Evolutionary conservation across 805 yeast species (phyloP).

Genomic region (Ogataea degrootiae): DNA sequence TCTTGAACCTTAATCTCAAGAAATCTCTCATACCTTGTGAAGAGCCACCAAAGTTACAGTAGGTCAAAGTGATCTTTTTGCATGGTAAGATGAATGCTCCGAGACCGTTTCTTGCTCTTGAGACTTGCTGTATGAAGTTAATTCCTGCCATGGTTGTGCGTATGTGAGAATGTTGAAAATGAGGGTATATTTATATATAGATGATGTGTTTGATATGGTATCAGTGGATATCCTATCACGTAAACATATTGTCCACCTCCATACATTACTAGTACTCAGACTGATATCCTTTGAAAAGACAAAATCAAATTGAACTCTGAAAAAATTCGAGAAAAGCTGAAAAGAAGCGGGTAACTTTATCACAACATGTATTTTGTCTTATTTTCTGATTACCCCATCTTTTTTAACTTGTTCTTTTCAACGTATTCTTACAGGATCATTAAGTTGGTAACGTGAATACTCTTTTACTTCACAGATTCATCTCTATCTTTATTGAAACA

Average conservation of each 20-base stretch:
- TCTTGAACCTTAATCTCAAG: slow-evolving; percentile 46
- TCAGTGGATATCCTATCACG: no score
- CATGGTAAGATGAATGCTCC: slow-evolving; percentile 76
- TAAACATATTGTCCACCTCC: no score
- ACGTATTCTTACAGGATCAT: not conserved
- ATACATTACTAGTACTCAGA: not conserved
- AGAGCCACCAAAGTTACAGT: slow-evolving; percentile 95
- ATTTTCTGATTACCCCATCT: slow-evolving; percentile 1
- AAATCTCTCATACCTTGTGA: slow-evolving; percentile 76
- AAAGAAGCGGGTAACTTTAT: not conserved
- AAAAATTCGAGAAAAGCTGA: not conserved
- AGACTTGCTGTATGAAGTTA: slow-evolving; percentile 52
- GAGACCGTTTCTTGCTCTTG: slow-evolving; percentile 69
- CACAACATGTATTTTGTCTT: not conserved
- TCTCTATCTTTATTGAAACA: not conserved
- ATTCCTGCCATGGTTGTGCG: slow-evolving; percentile 41
- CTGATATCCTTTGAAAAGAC: not conserved
- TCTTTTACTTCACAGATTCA: no score
- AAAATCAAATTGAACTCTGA: not conserved
- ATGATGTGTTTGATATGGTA: no score
- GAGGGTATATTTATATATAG: not conserved
- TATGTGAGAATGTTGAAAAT: slow-evolving; percentile 16
- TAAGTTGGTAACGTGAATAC: no score
- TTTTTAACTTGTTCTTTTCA: not conserved
- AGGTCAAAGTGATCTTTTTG: slow-evolving; percentile 66